A percentile compares a stretch with the other conserved stretches of the same genome.
These are phyloP conservation scores for Diaporthe vaccinii DNA, from an alignment of 2,329 filamentous ascomycete genomes.

Conservation along the genomic window DNA sequence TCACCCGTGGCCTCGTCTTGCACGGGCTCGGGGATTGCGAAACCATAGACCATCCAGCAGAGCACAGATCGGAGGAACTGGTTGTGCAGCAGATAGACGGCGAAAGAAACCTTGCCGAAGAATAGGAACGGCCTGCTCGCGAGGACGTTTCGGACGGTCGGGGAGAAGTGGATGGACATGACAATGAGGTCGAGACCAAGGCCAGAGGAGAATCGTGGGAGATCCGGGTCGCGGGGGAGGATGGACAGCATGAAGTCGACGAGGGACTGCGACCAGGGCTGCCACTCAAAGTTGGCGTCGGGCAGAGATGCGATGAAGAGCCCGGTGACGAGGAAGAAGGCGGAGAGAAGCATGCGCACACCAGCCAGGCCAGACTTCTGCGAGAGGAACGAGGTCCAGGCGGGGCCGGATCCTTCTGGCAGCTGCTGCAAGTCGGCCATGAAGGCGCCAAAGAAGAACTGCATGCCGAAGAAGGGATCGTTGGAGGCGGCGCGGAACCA, in stretches of 20 bases:
- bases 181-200: slow-evolving; percentile 41
- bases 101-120: slow-evolving; percentile 41
- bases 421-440: slow-evolving; percentile 40
- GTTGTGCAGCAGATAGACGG: slow-evolving; percentile 42
- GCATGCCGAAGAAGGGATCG: slow-evolving; percentile 43
- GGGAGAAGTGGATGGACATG: slow-evolving; percentile 41
- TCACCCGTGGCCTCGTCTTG: slow-evolving; percentile 38
- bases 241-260: slow-evolving; percentile 38
- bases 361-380: slow-evolving; percentile 39
- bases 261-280: slow-evolving; percentile 41
- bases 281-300: slow-evolving; percentile 39
- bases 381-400: slow-evolving; percentile 36
- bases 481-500: slow-evolving; percentile 40
- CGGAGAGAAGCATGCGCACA: slow-evolving; percentile 39
- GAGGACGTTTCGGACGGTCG: slow-evolving; percentile 36
- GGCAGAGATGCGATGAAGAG: slow-evolving; percentile 40
- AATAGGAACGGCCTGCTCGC: slow-evolving; percentile 41
- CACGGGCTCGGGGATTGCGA: slow-evolving; percentile 38
- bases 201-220: slow-evolving; percentile 41
- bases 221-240: slow-evolving; percentile 39
- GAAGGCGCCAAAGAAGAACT: slow-evolving; percentile 42
- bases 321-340: slow-evolving; percentile 38
- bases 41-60: slow-evolving; percentile 42
- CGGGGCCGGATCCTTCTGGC: slow-evolving; percentile 33
- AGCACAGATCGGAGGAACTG: slow-evolving; percentile 41